Evolutionary conservation across 306 rosid genomes (phyloP).

Genomic region (Canavalia gladiata): DNA sequence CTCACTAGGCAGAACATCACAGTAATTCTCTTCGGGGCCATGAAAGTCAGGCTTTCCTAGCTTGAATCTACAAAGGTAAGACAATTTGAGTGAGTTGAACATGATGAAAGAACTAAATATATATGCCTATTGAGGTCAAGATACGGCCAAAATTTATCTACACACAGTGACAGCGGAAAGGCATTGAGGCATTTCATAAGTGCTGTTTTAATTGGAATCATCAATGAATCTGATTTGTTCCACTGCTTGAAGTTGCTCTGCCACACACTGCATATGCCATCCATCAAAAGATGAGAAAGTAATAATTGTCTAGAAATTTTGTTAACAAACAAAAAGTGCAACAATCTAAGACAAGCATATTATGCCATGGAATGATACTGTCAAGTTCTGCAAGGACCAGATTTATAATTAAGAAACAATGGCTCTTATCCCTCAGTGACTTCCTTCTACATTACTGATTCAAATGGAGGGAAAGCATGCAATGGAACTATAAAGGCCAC

Average conservation of each 20-base stretch:
- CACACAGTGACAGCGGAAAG: constrained; percentile 63
- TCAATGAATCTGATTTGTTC: constrained; percentile 48
- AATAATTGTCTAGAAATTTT: neutral
- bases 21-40: constrained; percentile 47
- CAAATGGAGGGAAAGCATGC: constrained; percentile 1
- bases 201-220: constrained; percentile 57
- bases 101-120: constrained; percentile 28
- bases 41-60: constrained; percentile 39
- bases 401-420: neutral
- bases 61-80: constrained; percentile 61
- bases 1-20: constrained; percentile 65
- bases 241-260: constrained; percentile 57
- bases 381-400: neutral
- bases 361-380: constrained; percentile 2
- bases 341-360: neutral
- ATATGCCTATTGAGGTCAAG: constrained; percentile 27
- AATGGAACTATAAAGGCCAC: constrained; percentile 19
- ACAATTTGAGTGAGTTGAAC: constrained; percentile 45
- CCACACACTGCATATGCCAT: constrained; percentile 70
- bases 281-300: constrained; percentile 45
- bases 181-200: constrained; percentile 55
- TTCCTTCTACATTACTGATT: neutral
- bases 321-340: neutral
- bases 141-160: constrained; percentile 31
- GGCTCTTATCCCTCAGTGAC: neutral